A percentile compares a stretch with the other conserved stretches of the same genome.
These are phyloP conservation scores for Albifimbria verrucaria DNA, from an alignment of 2,329 filamentous ascomycete species.

Conservation along the genomic window DNA sequence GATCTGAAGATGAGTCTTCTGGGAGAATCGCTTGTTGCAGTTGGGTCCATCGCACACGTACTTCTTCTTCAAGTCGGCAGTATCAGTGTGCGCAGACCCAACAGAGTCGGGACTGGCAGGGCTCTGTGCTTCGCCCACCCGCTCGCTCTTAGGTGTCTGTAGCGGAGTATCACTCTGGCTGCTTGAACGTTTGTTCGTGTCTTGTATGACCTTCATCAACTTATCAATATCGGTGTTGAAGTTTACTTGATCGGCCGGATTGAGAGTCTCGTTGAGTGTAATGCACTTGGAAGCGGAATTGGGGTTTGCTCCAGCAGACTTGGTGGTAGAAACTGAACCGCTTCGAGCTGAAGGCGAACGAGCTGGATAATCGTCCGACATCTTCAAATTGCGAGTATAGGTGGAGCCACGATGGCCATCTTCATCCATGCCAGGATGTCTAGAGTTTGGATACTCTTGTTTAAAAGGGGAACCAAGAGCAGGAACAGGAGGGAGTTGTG, in stretches of 20 bases:
- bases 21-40: conserved; percentile 80
- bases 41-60: conserved; percentile 71
- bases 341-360: conserved; percentile 28
- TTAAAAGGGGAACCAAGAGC: conserved; percentile 30
- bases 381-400: conserved; percentile 22
- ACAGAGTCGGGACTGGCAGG: conserved; percentile 25
- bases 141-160: conserved; percentile 13
- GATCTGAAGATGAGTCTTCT: conserved; percentile 91
- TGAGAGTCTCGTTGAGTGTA: conserved; percentile 42
- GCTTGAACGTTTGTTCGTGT: conserved; percentile 43
- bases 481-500: conserved; percentile 30
- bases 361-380: conserved; percentile 28
- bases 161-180: conserved; percentile 10
- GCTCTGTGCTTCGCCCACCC: conserved; percentile 13
- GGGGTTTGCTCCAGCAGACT: conserved; percentile 16
- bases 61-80: conserved; percentile 44
- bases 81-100: conserved; percentile 5
- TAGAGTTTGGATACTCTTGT: conserved; percentile 19
- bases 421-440: conserved; percentile 20
- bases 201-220: conserved; percentile 84
- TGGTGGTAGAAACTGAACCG: conserved; percentile 14
- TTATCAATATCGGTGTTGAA: conserved; percentile 84
- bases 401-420: conserved; percentile 18
- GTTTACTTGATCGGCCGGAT: conserved; percentile 48
- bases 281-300: conserved; percentile 36